Evolutionary conservation across 2,329 filamentous ascomycete species (phyloP), one percentile per base, ranked within the genome.

Genomic region (Epichloe scottii): DNA sequence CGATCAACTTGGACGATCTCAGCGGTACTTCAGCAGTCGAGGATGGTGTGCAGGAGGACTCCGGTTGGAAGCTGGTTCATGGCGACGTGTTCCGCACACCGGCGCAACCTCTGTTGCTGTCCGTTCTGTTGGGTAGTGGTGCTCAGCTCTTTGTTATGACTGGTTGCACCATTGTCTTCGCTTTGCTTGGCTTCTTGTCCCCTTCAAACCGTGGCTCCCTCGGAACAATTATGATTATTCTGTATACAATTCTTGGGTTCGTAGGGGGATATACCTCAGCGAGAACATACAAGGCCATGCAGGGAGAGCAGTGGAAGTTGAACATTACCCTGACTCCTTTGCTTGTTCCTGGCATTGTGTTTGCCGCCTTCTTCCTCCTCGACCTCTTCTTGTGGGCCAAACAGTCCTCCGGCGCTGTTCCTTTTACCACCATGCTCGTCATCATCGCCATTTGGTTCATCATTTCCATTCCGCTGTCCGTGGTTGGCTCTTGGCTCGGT

Each of bases 91-190:
- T 98, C 77, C 85, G 93, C 51, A 83, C 85, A 11, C 93, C 93
- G 3, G 81, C 84, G 57, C 83, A 87, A 54, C 87, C 90, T 1
- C 76, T 98, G 30, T 73, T 96, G 14, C 77, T 98, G 19, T 90
- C 90, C 51, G 76, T 98, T 6, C 77, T 98, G 56, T 77, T 96
- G 41, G 93, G 93, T 53, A 97, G 94, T 63, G 93, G 93, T 54
- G 89, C 88, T 11, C 93, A 98, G 69, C 80, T 98, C 3, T 97
- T 98, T 67, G 89, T 95, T 66, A 98, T 98, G 91, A 87, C 90
- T 2, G 93, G 89, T 34, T 83, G 90, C 63, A 97, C 93, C 46
- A 95, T 98, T 60, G 80, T 82, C 23, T 96, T 98, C 62, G 93
- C 93, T 0, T 80, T 97, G 8, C 78, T 98, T 44, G 93, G 93